phyloP scores from a whole-genome alignment of 805 yeast genomes.

The Priceomyces melissophilus region DNA sequence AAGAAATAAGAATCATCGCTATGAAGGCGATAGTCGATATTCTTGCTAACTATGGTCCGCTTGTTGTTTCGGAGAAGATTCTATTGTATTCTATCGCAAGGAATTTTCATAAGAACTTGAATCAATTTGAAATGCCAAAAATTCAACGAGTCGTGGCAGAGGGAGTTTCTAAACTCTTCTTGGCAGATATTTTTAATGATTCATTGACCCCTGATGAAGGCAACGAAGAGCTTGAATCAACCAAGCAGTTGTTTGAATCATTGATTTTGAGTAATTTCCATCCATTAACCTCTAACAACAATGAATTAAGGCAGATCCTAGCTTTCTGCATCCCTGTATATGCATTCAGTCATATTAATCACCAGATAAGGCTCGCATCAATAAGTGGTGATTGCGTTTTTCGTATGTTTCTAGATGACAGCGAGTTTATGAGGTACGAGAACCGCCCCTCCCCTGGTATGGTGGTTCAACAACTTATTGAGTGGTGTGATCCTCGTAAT shows the following conservation, averaged over 20 bases:
- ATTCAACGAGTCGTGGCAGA: conserved; percentile 82
- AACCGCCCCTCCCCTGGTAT: conserved; percentile 39
- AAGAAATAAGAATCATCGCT: conserved; percentile 57
- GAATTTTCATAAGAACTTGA: conserved; percentile 63
- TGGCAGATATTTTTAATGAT: conserved; percentile 72
- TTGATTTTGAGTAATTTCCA: conserved; percentile 73
- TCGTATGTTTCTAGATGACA: conserved; percentile 46
- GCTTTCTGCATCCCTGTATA: conserved; percentile 88
- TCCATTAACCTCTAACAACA: conserved; percentile 60
- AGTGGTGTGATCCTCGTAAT: conserved; percentile 82
- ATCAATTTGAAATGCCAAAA: conserved; percentile 53
- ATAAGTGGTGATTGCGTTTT: conserved; percentile 65
- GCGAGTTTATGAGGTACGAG: conserved; percentile 28
- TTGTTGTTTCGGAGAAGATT: conserved; percentile 48
- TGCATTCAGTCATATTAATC: conserved; percentile 68
- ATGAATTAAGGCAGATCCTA: conserved; percentile 69
- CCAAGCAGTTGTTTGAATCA: conserved; percentile 55
- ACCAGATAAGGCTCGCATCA: conserved; percentile 63
- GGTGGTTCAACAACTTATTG: conserved; percentile 66
- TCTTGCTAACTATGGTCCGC: conserved; percentile 70
- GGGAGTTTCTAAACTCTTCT: conserved; percentile 75
- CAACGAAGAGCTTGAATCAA: conserved; percentile 23
- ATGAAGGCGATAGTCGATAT: conserved; percentile 75
- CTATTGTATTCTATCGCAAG: conserved; percentile 66
- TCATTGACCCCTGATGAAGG: conserved; percentile 39